Percentiles rank a stretch among this genome's conserved stretches.
Conservation (phyloP, 1,139 yeast species). For the Scheffersomyces stambukii region DNA sequence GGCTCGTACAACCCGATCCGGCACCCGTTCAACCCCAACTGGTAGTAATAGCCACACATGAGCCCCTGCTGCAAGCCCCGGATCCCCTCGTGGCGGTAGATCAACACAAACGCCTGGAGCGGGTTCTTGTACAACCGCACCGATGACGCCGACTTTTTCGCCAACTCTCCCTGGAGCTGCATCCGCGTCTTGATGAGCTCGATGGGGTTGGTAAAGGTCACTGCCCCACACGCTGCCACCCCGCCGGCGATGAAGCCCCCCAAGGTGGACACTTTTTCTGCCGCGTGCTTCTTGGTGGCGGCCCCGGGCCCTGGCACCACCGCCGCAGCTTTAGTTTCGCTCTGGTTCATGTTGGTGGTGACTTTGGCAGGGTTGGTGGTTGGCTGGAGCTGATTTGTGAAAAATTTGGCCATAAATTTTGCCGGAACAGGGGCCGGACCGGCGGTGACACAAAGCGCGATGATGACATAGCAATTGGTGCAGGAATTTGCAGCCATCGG, state of each 20-base stretch:
- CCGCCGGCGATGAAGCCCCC: conserved; percentile 96
- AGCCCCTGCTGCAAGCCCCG: conserved; percentile 88
- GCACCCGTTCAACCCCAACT: conserved; percentile 87
- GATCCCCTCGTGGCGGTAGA: conserved; percentile 77
- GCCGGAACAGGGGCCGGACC: too few relatives aligned
- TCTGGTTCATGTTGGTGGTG: too few relatives aligned
- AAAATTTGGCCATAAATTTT: too few relatives aligned
- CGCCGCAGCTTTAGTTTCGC: too few relatives aligned
- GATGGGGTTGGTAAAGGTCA: conserved; percentile 92
- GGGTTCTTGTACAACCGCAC: conserved; percentile 72
- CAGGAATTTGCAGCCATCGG: too few relatives aligned
- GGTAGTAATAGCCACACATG: conserved; percentile 78
- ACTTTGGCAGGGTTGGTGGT: too few relatives aligned
- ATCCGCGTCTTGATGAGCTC: conserved; percentile 91
- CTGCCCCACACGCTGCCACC: conserved; percentile 96
- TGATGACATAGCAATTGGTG: too few relatives aligned
- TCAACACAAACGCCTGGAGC: conserved; percentile 75
- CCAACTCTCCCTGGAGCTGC: conserved; percentile 93
- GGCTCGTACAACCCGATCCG: conserved; percentile 95
- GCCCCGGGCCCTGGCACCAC: too few relatives aligned
- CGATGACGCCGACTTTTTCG: conserved; percentile 43
- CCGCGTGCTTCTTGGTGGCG: conserved; percentile 8
- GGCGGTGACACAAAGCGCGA: too few relatives aligned
- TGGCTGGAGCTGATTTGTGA: too few relatives aligned
- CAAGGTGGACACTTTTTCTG: conserved; percentile 54